These are phyloP conservation scores for Primulina tabacum DNA, from an alignment of 257 asterid genomes.

Conservation along the genomic window DNA sequence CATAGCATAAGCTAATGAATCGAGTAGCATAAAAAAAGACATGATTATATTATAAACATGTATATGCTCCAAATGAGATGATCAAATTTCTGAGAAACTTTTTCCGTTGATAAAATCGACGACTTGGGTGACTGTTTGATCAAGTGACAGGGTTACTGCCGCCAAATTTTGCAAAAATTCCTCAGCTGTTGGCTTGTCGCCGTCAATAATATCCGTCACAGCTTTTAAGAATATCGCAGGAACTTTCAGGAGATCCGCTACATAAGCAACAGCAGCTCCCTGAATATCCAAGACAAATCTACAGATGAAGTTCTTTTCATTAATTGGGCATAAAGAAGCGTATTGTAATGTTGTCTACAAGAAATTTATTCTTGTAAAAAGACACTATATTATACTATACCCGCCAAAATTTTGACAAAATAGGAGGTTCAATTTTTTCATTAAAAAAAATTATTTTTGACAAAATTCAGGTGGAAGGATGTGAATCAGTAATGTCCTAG, in stretches of 20 bases:
- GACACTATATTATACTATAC: background rate
- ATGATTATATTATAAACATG: background rate
- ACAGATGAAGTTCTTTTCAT: background rate
- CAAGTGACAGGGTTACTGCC: conserved; percentile 87
- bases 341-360: background rate
- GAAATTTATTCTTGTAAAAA: background rate
- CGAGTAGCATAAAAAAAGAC: background rate
- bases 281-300: conserved; percentile 26
- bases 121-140: conserved; percentile 53
- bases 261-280: conserved; percentile 99
- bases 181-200: conserved; percentile 87
- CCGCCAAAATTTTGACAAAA: background rate
- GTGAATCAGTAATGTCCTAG: background rate
- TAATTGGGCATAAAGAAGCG: conserved; percentile 4
- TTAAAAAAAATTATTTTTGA: background rate
- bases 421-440: background rate
- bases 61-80: conserved; percentile 8
- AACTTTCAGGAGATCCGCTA: conserved; percentile 77
- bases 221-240: conserved; percentile 83
- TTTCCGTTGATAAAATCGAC: conserved; percentile 73
- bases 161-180: conserved; percentile 79
- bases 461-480: background rate
- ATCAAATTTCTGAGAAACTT: conserved; percentile 60
- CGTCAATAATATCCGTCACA: conserved; percentile 86
- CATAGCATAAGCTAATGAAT: background rate